Base-by-base conservation (phyloP, 2,329 filamentous ascomycete genomes). In the Lasiodiplodia sp. region DNA sequence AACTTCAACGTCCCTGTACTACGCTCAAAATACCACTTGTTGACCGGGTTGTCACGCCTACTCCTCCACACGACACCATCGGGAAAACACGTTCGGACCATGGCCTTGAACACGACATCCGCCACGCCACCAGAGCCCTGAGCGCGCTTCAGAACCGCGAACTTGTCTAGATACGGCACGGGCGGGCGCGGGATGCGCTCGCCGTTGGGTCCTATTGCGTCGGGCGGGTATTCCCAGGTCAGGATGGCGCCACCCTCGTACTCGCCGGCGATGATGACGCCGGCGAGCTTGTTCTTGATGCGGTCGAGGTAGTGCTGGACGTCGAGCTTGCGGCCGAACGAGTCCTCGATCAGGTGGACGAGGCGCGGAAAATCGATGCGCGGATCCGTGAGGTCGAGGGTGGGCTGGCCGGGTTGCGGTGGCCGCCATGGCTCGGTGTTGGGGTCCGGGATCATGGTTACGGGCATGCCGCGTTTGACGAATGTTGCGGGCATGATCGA, bases 21-120 rank as follows among this genome's bases (percentile, higher is more conserved):
- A 58, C 96, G 87, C 81, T 99, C 96, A 81, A 98, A 97, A 79
- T 99, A 99, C 96, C 96, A 99, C 78, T 97, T 97, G 77, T 99
- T 99, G 4, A 99, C 96, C 0, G 94, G 95, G 76, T 99, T 98
- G 77, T 94, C 89, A 75, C 91, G 91, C 64, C 96, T 86, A 77
- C 92, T 96, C 68, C 94, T 86, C 96, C 96, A 99, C 76, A 94
- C 96, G 1, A 98, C 92, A 0, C 96, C 96, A 2, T 88, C 81
- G 0, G 94, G 94, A 73, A 98, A 96, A 74, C 94, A 97, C 23
- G 91, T 89, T 34, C 92, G 87, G 5, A 97, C 93, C 92, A 99
- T 97, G 40, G 94, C 91, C 71, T 96, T 97, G 82, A 98, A 99
- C 8, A 99, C 92, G 49, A 98, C 91, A 76, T 99, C 96, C 1